These are phyloP conservation scores for Debaryomyces udenii DNA, from an alignment of 1,139 yeast species.

Conservation along the genomic window DNA sequence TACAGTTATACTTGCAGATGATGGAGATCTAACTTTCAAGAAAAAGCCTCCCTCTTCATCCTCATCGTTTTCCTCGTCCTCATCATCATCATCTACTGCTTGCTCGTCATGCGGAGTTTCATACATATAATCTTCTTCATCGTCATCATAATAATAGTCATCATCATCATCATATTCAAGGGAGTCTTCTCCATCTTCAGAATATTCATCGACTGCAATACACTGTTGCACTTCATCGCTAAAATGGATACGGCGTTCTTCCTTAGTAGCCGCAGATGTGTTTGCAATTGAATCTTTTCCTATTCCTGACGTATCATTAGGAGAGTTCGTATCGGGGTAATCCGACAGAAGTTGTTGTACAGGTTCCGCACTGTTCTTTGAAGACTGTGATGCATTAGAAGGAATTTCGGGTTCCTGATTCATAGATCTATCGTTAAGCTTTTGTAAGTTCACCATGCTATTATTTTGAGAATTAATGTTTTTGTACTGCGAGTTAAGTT, in stretches of 20 bases:
- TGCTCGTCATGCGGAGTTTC: constrained; percentile 20
- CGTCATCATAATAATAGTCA: constrained; percentile 20
- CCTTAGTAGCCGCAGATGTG: constrained; percentile 17
- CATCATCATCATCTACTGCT: constrained; percentile 20
- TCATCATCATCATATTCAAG: constrained; percentile 19
- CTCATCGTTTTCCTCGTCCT: constrained; percentile 43
- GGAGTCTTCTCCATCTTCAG: constrained; percentile 40
- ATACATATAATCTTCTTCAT: constrained; percentile 20
- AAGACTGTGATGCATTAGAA: background rate
- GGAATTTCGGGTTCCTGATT: constrained; percentile 2
- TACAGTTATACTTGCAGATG: constrained; percentile 27
- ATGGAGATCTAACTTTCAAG: constrained; percentile 55
- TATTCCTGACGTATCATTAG: background rate
- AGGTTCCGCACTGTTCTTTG: background rate
- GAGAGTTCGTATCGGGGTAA: background rate
- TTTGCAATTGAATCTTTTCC: background rate
- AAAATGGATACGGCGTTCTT: constrained; percentile 77
- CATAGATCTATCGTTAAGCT: background rate
- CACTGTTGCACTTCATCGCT: constrained; percentile 94
- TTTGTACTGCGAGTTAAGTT: constrained; percentile 59
- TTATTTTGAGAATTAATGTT: constrained; percentile 19
- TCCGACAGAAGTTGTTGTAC: background rate
- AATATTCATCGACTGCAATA: constrained; percentile 59
- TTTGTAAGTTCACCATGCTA: constrained; percentile 19
- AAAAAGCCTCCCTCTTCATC: constrained; percentile 76